These are phyloP conservation scores for Alloteropsis angusta DNA, from an alignment of 202 grass and related monocot genomes.

Conservation along the genomic window DNA sequence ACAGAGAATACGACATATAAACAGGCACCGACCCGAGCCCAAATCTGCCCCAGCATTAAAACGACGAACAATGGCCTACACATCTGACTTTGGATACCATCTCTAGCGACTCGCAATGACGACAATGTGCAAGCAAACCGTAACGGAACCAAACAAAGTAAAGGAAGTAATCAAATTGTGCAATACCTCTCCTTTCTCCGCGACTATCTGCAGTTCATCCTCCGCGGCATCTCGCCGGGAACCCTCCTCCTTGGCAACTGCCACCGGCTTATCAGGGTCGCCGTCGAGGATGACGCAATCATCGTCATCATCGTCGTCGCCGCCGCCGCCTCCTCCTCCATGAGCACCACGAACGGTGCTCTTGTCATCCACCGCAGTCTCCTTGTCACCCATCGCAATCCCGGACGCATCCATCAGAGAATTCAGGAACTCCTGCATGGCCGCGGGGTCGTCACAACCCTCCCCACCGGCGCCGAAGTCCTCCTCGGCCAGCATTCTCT, in stretches of 20 bases:
- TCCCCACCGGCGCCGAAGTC: neutral
- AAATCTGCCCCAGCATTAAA: neutral
- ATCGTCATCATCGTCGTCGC: slow-evolving; percentile 14
- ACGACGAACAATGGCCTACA: neutral
- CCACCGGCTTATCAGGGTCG: slow-evolving; percentile 40
- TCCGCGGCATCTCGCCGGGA: slow-evolving; percentile 13
- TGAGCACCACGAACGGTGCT: neutral
- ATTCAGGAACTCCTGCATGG: neutral
- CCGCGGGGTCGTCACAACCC: neutral
- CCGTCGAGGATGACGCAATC: slow-evolving; percentile 60
- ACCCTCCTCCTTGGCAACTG: slow-evolving; percentile 11
- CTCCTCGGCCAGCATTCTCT: neutral
- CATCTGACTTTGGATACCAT: neutral
- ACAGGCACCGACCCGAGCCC: neutral
- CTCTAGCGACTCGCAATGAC: neutral
- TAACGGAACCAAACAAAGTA: neutral
- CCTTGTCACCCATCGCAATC: neutral
- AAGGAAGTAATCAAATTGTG: neutral
- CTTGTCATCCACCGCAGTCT: neutral
- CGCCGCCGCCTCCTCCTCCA: no score
- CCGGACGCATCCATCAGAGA: neutral
- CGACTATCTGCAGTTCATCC: slow-evolving; percentile 60
- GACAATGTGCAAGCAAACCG: neutral
- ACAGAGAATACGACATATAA: neutral
- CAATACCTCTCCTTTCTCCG: slow-evolving; percentile 70